Percentiles rank a stretch among this genome's conserved stretches.
These are phyloP conservation scores for Litchi chinensis DNA, from an alignment of 345 rosid genomes.

Conservation along the genomic window DNA sequence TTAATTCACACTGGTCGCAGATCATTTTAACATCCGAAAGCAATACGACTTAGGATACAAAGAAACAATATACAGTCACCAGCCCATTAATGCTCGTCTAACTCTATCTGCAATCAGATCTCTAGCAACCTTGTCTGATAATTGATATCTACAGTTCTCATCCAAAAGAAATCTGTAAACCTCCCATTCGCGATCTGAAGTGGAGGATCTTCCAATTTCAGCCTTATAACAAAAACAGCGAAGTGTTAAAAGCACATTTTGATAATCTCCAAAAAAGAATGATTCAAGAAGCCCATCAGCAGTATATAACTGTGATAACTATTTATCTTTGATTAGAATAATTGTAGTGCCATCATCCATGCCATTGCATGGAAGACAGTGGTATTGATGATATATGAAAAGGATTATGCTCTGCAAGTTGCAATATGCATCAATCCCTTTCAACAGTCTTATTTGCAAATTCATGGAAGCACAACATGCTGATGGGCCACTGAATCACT, in stretches of 20 bases:
- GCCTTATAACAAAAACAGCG: conserved; percentile 50
- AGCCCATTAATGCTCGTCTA: conserved; percentile 81
- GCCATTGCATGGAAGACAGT: too few species aligned
- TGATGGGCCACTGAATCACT: conserved; percentile 10
- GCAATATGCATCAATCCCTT: too few species aligned
- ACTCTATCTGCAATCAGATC: conserved; percentile 68
- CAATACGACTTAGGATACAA: background rate
- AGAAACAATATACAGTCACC: conserved; percentile 40
- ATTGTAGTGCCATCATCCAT: too few species aligned
- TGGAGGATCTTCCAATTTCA: conserved; percentile 71
- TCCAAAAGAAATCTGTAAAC: conserved; percentile 83
- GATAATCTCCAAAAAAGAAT: background rate
- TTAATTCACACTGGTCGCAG: background rate
- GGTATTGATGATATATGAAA: too few species aligned
- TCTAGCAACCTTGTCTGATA: conserved; percentile 42
- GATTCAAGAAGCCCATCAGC: conserved; percentile 16
- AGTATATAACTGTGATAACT: background rate
- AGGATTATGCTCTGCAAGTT: too few species aligned
- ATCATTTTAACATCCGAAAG: background rate
- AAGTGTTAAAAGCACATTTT: background rate
- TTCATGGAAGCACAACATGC: background rate
- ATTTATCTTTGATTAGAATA: too few species aligned
- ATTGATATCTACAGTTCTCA: conserved; percentile 46
- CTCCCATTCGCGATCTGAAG: conserved; percentile 80
- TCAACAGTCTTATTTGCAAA: background rate